These are phyloP conservation scores for Solanum etuberosum DNA, from an alignment of 257 asterid species.

Conservation along the genomic window DNA sequence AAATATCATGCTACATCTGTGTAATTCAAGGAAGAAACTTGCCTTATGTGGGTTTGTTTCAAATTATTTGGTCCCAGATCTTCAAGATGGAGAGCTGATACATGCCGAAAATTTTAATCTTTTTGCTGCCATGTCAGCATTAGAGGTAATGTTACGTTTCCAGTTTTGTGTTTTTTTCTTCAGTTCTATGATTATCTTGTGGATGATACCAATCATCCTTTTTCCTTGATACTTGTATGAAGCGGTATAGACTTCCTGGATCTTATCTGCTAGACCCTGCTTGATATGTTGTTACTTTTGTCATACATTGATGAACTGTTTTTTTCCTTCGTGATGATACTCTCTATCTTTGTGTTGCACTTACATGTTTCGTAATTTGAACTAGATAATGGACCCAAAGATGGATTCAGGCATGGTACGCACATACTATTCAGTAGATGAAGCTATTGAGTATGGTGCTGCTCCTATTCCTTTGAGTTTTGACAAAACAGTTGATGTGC, in stretches of 20 bases:
- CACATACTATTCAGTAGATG: slow-evolving; percentile 84
- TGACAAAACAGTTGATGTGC: slow-evolving; percentile 67
- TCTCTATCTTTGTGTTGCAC: background rate
- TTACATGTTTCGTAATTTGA: slow-evolving; percentile 7
- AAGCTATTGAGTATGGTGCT: slow-evolving; percentile 94
- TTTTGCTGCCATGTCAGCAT: slow-evolving; percentile 98
- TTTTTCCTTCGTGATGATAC: background rate
- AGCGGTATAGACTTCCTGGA: background rate
- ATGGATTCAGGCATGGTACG: slow-evolving; percentile 99
- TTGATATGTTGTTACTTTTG: background rate
- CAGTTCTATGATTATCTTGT: background rate
- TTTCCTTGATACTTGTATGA: background rate
- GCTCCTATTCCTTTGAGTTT: slow-evolving; percentile 94
- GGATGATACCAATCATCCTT: background rate
- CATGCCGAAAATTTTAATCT: slow-evolving; percentile 80
- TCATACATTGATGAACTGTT: background rate
- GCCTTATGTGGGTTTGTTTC: background rate
- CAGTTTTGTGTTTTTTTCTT: background rate
- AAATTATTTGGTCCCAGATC: slow-evolving; percentile 44
- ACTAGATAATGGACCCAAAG: slow-evolving; percentile 98
- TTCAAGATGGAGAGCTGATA: slow-evolving; percentile 78
- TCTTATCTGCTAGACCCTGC: background rate
- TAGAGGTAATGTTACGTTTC: slow-evolving; percentile 59
- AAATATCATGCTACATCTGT: background rate
- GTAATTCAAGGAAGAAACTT: background rate